These are phyloP conservation scores for Spatholobus suberectus DNA, from an alignment of 306 rosid species.

Conservation along the genomic window DNA sequence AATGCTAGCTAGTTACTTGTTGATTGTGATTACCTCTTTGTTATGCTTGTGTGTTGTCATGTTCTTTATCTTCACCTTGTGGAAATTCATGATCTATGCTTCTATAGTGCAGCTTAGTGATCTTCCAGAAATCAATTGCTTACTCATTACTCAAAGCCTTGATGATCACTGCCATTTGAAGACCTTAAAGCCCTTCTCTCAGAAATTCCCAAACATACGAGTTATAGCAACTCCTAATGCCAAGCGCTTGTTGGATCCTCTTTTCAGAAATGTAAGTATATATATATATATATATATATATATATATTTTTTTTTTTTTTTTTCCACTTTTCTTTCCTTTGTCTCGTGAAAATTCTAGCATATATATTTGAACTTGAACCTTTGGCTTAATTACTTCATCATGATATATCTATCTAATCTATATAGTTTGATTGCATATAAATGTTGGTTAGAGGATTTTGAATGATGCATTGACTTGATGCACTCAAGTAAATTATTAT, in stretches of 20 bases:
- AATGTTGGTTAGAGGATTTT: constrained; percentile 33
- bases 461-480: constrained; percentile 8
- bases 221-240: constrained; percentile 92
- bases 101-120: constrained; percentile 79
- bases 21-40: constrained; percentile 18
- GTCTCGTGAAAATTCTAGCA: background rate
- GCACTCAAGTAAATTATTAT: background rate
- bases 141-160: constrained; percentile 90
- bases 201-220: constrained; percentile 65
- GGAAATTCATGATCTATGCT: constrained; percentile 37
- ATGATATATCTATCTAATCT: constrained; percentile 13
- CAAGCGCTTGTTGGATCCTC: constrained; percentile 74
- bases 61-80: background rate
- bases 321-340: background rate
- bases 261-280: constrained; percentile 74
- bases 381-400: constrained; percentile 6
- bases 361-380: constrained; percentile 16
- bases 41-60: constrained; percentile 19
- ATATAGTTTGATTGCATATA: background rate
- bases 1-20: constrained; percentile 8
- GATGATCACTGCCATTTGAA: constrained; percentile 99
- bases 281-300: too few relatives aligned
- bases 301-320: background rate
- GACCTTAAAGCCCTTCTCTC: constrained; percentile 77
- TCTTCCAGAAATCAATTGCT: constrained; percentile 84